Conservation (phyloP, 305 asterid genomes). For the Withania somnifera region DNA sequence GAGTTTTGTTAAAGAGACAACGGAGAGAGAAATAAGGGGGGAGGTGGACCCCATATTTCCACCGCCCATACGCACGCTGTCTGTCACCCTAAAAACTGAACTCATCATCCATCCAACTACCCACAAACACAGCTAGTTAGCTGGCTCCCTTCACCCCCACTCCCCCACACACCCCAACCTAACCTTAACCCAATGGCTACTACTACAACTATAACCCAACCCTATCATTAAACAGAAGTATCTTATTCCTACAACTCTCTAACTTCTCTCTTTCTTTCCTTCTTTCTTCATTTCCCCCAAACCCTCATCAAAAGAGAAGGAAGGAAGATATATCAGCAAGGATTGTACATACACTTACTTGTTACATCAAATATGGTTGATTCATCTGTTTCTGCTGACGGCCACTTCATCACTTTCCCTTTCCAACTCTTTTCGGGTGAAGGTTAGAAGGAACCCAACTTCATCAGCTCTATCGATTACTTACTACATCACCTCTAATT, state of each 20-base stretch:
- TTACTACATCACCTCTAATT: neutral
- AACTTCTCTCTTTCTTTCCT: neutral
- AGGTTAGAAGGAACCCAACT: neutral
- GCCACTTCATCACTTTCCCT: neutral
- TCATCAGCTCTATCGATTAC: neutral
- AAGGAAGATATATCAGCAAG: neutral
- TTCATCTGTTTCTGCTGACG: conserved; percentile 1
- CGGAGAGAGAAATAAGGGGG: neutral
- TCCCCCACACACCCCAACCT: neutral
- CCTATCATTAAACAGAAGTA: neutral
- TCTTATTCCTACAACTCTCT: neutral
- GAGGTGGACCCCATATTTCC: conserved; percentile 4
- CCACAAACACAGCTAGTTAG: neutral
- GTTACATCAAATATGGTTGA: neutral
- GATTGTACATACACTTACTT: neutral
- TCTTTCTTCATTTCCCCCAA: neutral
- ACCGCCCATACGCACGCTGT: conserved; percentile 17
- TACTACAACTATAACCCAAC: neutral
- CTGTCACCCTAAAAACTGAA: conserved; percentile 5
- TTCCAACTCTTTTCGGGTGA: neutral
- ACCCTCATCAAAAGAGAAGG: neutral
- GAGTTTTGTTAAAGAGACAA: neutral
- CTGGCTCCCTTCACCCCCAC: neutral
- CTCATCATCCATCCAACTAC: conserved; percentile 7
- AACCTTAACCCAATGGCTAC: neutral